Evolutionary conservation across 2,329 filamentous ascomycete genomes (phyloP), one percentile per base, ranked within the genome.

Genomic region (Pestalotiopsis sp.): DNA sequence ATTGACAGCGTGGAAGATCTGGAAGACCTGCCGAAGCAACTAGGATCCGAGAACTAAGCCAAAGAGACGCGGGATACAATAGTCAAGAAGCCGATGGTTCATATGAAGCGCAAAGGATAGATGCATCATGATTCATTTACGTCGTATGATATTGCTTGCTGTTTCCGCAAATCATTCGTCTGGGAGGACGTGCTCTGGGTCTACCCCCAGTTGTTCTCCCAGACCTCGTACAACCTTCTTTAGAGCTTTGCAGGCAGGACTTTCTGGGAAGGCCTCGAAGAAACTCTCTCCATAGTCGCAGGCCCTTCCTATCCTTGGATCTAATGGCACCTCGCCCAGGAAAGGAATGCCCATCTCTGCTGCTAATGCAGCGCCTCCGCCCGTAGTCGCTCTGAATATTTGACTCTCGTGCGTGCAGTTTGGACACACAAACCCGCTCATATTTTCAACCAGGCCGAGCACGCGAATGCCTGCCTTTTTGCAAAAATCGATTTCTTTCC

Each of bases 231-330:
- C 95, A 11, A 99, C 95, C 45, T 85, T 85, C 81, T 90, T 91
- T 70, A 99, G 89, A 3, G 95, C 95, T 73, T 87, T 84, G 76
- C 94, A 97, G 1, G 96, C 95, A 41, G 96, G 95, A 73, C 94
- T 97, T 74, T 98, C 95, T 0, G 95, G 94, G 80, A 94, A 99
- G 27, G 90, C 91, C 77, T 98, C 95, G 77, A 98, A 93, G 81
- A 97, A 99, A 81, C 94, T 98, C 87, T 99, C 96, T 4, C 97
- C 96, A 80, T 93, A 98, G 80, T 99, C 96, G 77, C 95, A 98
- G 2, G 95, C 92, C 93, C 98, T 97, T 9, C 96, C 93, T 73
- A 99, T 97, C 71, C 95, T 86, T 3, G 96, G 95, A 77, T 99
- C 96, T 66, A 99, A 83, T 49, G 96, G 96, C 13, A 99, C 95